These are phyloP conservation scores for Rhizopus arrhizus DNA, from an alignment of 371 early-diverging fungal species.

Conservation along the genomic window DNA sequence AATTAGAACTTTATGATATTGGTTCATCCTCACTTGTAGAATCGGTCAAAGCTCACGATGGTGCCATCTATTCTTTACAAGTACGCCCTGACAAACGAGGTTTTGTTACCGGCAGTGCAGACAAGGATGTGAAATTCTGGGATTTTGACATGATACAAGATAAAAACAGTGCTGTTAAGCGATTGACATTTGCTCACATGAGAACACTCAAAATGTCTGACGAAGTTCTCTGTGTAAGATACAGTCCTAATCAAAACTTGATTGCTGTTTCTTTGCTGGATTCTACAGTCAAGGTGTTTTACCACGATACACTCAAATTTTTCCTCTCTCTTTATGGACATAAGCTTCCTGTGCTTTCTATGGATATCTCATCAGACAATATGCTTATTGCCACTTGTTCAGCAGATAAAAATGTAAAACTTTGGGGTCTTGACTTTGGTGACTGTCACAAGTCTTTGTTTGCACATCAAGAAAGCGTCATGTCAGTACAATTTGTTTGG, in stretches of 20 bases:
- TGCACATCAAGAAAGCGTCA: constrained; percentile 93
- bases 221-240: constrained; percentile 84
- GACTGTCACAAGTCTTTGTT: constrained; percentile 95
- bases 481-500: constrained; percentile 84
- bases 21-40: constrained; percentile 80
- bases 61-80: constrained; percentile 84
- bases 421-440: constrained; percentile 98
- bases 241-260: constrained; percentile 83
- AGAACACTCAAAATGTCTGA: constrained; percentile 93
- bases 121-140: constrained; percentile 97
- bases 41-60: constrained; percentile 86
- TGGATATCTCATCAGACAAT: constrained; percentile 96
- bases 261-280: constrained; percentile 92
- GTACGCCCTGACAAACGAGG: constrained; percentile 89
- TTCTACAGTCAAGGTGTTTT: constrained; percentile 95
- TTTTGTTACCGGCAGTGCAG: constrained; percentile 89
- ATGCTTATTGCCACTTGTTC: constrained; percentile 87
- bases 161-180: constrained; percentile 40
- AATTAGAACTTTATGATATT: constrained; percentile 86
- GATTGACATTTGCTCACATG: constrained; percentile 80
- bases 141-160: constrained; percentile 72
- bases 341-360: constrained; percentile 88
- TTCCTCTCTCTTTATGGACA: constrained; percentile 96
- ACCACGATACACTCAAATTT: constrained; percentile 93
- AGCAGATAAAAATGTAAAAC: constrained; percentile 94